Conservation (phyloP, 2,329 filamentous ascomycete species). For the Pestalotiopsis sp. region DNA sequence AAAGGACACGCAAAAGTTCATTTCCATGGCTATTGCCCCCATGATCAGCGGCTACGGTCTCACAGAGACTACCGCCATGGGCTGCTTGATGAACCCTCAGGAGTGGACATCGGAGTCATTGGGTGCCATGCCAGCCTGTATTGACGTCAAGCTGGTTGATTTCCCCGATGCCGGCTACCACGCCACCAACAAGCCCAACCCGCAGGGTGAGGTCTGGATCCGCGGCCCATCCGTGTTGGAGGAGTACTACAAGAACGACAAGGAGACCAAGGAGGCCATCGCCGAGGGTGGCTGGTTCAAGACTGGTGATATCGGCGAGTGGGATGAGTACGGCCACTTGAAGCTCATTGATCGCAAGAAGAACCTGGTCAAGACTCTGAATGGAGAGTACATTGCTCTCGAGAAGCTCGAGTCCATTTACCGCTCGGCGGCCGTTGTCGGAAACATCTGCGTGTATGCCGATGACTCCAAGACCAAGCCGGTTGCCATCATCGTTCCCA, state of each 20-base stretch:
- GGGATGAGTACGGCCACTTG: slow-evolving; percentile 71
- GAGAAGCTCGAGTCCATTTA: slow-evolving; percentile 68
- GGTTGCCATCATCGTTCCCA: slow-evolving; percentile 59
- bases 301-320: slow-evolving; percentile 84
- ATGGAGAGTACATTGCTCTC: slow-evolving; percentile 81
- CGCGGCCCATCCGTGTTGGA: slow-evolving; percentile 72
- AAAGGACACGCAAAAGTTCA: slow-evolving; percentile 84
- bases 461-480: slow-evolving; percentile 54
- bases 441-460: slow-evolving; percentile 60
- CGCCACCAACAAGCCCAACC: slow-evolving; percentile 71
- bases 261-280: slow-evolving; percentile 73
- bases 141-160: slow-evolving; percentile 86
- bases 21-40: slow-evolving; percentile 84
- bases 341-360: slow-evolving; percentile 86
- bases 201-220: slow-evolving; percentile 89
- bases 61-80: slow-evolving; percentile 82
- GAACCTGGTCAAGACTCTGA: slow-evolving; percentile 82
- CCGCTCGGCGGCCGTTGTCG: slow-evolving; percentile 52
- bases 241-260: slow-evolving; percentile 76
- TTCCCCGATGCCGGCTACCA: slow-evolving; percentile 82
- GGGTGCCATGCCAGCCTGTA: slow-evolving; percentile 71
- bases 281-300: slow-evolving; percentile 83
- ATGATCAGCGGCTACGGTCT: slow-evolving; percentile 90
- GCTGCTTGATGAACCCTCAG: slow-evolving; percentile 72
- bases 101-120: slow-evolving; percentile 77